phyloP scores from a whole-genome alignment of 495 filamentous ascomycete species.

The Neurospora hispaniola region DNA sequence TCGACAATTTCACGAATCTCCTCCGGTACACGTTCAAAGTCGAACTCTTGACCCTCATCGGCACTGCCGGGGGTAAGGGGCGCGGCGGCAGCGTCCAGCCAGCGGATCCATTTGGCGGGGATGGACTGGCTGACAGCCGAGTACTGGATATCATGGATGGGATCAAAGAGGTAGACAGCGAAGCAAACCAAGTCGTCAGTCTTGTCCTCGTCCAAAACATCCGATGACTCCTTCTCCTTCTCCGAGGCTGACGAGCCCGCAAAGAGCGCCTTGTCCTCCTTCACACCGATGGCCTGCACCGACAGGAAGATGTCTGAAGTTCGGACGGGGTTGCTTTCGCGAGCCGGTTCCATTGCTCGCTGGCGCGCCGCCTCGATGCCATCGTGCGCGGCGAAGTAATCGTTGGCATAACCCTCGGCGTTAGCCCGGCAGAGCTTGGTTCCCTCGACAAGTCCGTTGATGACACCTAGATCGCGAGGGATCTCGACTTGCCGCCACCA shows the following conservation, averaged over 20 bases:
- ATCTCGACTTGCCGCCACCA: slow-evolving; percentile 78
- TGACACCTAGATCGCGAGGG: slow-evolving; percentile 66
- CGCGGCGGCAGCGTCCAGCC: slow-evolving; percentile 68
- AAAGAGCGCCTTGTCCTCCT: slow-evolving; percentile 60
- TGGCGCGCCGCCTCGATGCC: slow-evolving; percentile 73
- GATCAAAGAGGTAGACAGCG: slow-evolving; percentile 87
- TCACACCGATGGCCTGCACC: slow-evolving; percentile 67
- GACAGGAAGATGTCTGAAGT: slow-evolving; percentile 91
- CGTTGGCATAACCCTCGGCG: slow-evolving; percentile 75
- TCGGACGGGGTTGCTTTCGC: slow-evolving; percentile 78
- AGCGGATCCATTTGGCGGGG: slow-evolving; percentile 79
- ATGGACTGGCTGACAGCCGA: slow-evolving; percentile 70
- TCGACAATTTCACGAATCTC: slow-evolving; percentile 84
- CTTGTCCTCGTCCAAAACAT: slow-evolving; percentile 37
- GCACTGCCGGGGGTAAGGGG: slow-evolving; percentile 36
- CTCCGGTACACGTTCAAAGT: slow-evolving; percentile 47
- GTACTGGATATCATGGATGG: slow-evolving; percentile 84
- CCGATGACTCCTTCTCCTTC: slow-evolving; percentile 40
- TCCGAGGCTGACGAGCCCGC: slow-evolving; percentile 33
- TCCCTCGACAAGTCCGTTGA: slow-evolving; percentile 72
- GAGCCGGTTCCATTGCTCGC: slow-evolving; percentile 59
- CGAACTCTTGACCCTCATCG: slow-evolving; percentile 23
- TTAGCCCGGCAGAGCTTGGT: slow-evolving; percentile 80
- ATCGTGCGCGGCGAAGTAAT: slow-evolving; percentile 67
- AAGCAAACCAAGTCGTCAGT: slow-evolving; percentile 57